A percentile compares a stretch with the other conserved stretches of the same genome.
These are phyloP conservation scores for Microdochium paspali DNA, from an alignment of 2,329 filamentous ascomycete species.

Conservation along the genomic window DNA sequence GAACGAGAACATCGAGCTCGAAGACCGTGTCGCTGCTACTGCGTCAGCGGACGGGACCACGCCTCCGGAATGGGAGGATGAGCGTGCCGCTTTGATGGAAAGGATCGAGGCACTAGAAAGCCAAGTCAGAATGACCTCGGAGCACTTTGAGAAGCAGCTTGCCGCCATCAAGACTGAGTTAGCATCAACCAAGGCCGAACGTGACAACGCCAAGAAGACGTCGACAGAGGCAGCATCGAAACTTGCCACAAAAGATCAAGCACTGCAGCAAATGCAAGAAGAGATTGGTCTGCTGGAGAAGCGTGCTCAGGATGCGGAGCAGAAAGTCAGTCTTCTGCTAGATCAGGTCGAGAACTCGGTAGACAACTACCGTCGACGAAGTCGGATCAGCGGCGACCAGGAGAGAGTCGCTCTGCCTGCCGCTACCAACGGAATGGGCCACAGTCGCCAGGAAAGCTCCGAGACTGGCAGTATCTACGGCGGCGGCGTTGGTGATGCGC, in stretches of 20 bases:
- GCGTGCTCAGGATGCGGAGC: constrained; percentile 81
- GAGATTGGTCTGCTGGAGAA: constrained; percentile 77
- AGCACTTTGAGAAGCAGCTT: constrained; percentile 64
- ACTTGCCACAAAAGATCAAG: constrained; percentile 49
- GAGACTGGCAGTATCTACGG: constrained; percentile 55
- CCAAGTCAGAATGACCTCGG: constrained; percentile 56
- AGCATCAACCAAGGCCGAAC: constrained; percentile 52
- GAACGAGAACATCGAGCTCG: constrained; percentile 64
- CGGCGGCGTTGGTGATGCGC: constrained; percentile 42
- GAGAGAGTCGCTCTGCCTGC: constrained; percentile 21
- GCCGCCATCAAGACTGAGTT: constrained; percentile 61
- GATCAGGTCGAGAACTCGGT: constrained; percentile 93
- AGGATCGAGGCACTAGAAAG: constrained; percentile 62
- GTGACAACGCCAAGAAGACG: constrained; percentile 46
- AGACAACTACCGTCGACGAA: constrained; percentile 82
- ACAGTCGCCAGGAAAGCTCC: constrained; percentile 45
- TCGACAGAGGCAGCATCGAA: constrained; percentile 46
- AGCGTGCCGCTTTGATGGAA: constrained; percentile 57
- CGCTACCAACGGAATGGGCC: constrained; percentile 25
- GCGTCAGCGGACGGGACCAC: constrained; percentile 26
- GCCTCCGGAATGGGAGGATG: constrained; percentile 61
- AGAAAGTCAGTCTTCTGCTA: constrained; percentile 83
- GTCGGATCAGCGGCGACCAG: constrained; percentile 45
- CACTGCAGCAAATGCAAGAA: constrained; percentile 72
- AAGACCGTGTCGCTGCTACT: constrained; percentile 36